Evolutionary conservation across 768 basidiomycete genomes (phyloP).

Genomic region (Termitomyces sp.): DNA sequence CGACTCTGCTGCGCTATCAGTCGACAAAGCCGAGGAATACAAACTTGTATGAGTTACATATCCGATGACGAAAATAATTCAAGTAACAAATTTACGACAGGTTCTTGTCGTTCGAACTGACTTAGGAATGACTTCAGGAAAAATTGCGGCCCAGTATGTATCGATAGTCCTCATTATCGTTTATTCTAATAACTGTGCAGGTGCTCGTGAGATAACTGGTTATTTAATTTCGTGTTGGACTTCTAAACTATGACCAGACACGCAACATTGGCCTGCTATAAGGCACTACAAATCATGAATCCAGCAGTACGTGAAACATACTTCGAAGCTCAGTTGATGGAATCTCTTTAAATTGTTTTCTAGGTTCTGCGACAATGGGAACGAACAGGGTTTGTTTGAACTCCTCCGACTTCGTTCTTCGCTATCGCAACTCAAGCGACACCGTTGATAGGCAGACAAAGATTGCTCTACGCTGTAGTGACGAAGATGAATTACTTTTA

Average conservation of each 20-base stretch:
- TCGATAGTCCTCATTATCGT: not conserved
- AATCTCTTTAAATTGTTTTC: not conserved
- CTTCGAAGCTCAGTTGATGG: not conserved
- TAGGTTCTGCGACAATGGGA: constrained; percentile 81
- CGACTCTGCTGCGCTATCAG: constrained; percentile 13
- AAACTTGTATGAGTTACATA: constrained; percentile 42
- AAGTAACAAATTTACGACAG: constrained; percentile 20
- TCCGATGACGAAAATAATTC: not conserved
- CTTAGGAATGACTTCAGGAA: constrained; percentile 63
- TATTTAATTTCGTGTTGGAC: not conserved
- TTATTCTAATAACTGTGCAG: constrained; percentile 19
- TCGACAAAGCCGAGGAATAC: constrained; percentile 42
- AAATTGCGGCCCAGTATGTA: constrained; percentile 79
- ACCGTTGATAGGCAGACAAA: constrained; percentile 69
- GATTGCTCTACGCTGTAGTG: constrained; percentile 64
- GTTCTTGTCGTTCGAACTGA: constrained; percentile 62
- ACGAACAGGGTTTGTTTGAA: constrained; percentile 51
- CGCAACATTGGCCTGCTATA: constrained; percentile 87
- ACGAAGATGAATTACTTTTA: constrained; percentile 73
- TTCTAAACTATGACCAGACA: constrained; percentile 41
- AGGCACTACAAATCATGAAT: constrained; percentile 61
- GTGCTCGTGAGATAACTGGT: constrained; percentile 35
- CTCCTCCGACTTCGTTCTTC: not conserved
- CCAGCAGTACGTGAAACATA: constrained; percentile 39
- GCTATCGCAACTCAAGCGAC: not conserved